Percentiles rank a stretch among this genome's conserved stretches.
Conservation (phyloP, 305 asterid species). For the Rubia balearica region DNA sequence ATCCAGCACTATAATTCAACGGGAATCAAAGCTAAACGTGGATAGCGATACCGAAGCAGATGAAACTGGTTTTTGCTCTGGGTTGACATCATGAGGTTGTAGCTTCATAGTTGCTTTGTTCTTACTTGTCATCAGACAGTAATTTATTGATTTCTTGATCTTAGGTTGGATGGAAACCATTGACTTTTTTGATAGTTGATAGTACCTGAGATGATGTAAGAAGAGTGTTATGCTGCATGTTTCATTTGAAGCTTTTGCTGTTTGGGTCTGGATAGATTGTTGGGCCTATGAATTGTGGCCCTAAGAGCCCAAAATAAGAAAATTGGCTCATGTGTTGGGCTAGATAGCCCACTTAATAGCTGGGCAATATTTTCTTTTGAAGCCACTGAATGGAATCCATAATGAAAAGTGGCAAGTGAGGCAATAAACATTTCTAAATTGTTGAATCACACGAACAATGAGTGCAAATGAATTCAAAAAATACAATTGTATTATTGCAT, state of each 20-base stretch:
- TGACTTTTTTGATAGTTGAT: neutral
- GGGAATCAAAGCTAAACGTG: constrained; percentile 7
- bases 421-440: too few species aligned
- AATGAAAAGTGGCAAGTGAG: too few species aligned
- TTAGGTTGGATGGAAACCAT: neutral
- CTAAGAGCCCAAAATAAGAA: too few species aligned
- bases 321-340: neutral
- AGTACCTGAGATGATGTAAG: neutral
- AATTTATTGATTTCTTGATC: neutral
- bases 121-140: neutral
- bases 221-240: neutral
- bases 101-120: neutral
- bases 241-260: neutral
- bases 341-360: neutral
- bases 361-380: neutral
- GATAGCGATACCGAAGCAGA: constrained; percentile 6
- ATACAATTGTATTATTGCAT: too few species aligned
- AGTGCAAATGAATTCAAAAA: too few species aligned
- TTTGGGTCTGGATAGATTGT: neutral
- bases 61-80: constrained; percentile 4
- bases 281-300: too few species aligned
- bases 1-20: constrained; percentile 7
- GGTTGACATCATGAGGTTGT: neutral
- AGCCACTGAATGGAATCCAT: too few species aligned
- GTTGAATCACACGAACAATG: too few species aligned